Evolutionary conservation across 2,329 filamentous ascomycete species (phyloP).

Genomic region (Penicillium sp.): DNA sequence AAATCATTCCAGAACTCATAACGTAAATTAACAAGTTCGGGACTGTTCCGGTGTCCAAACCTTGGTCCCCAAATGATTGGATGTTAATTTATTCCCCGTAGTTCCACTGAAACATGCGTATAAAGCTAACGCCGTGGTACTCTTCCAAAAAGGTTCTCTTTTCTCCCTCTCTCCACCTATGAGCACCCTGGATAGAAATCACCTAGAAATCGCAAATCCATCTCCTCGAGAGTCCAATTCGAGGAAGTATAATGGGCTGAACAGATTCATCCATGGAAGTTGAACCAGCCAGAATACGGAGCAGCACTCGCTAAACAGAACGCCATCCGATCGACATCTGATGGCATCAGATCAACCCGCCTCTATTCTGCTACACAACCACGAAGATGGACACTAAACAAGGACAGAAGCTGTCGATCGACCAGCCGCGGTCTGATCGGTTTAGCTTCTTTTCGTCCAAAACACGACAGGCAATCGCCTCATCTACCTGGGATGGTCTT

Average conservation of each 20-base stretch:
- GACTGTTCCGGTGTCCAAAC: background rate
- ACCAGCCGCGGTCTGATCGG: conserved; percentile 62
- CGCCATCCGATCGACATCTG: background rate
- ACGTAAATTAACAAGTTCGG: background rate
- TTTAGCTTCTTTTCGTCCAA: conserved; percentile 96
- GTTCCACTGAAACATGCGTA: background rate
- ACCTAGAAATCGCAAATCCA: background rate
- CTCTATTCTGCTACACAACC: background rate
- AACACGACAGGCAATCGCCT: conserved; percentile 54
- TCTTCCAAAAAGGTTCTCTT: background rate
- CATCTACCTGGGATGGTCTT: conserved; percentile 22
- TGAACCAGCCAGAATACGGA: background rate
- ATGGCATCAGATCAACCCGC: background rate
- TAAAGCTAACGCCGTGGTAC: conserved; percentile 2
- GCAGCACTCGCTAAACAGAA: background rate
- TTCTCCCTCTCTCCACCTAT: background rate
- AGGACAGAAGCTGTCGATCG: background rate
- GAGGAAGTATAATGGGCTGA: conserved; percentile 3
- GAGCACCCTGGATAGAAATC: background rate
- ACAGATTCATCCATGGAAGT: background rate
- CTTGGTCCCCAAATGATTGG: background rate
- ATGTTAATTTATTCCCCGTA: background rate
- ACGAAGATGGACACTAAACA: conserved; percentile 1
- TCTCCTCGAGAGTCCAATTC: background rate
- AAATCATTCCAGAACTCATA: background rate